Evolutionary conservation across 1,284 basidiomycete species (phyloP).

Genomic region (Cutaneotrichosporon dermatis): DNA sequence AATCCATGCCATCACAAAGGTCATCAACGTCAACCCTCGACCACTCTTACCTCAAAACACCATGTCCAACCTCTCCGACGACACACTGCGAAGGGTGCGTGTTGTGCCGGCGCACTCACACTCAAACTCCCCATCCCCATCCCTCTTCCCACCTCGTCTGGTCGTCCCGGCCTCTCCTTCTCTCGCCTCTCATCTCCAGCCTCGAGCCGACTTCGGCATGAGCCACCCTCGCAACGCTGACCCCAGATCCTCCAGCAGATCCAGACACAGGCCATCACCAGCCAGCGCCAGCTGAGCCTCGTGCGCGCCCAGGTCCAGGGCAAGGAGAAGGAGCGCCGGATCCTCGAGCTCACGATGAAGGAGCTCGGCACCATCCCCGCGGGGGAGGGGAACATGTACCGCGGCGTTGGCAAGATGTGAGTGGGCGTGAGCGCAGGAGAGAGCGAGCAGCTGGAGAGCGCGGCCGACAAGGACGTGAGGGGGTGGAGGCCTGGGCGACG

Average conservation of each 20-base stretch:
- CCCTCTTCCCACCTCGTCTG: too few species aligned
- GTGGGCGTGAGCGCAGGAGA: too few species aligned
- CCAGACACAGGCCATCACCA: conserved; percentile 74
- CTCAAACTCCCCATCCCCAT: too few species aligned
- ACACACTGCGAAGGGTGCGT: conserved; percentile 73
- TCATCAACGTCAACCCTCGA: too few species aligned
- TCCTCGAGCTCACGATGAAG: conserved; percentile 73
- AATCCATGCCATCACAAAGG: too few species aligned
- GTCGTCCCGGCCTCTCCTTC: too few species aligned
- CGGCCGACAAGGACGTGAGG: too few species aligned
- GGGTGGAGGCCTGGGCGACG: too few species aligned
- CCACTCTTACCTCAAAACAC: conserved; percentile 11
- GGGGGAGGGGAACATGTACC: conserved; percentile 68
- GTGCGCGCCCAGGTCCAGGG: conserved; percentile 66
- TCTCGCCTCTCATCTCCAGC: too few species aligned
- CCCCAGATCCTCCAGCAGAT: conserved; percentile 80
- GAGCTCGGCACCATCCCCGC: conserved; percentile 43
- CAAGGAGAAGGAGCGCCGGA: conserved; percentile 79
- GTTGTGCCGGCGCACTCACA: too few species aligned
- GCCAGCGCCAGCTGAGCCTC: conserved; percentile 67
- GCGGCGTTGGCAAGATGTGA: conserved; percentile 87
- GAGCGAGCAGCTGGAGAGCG: too few species aligned
- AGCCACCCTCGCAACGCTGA: conserved; percentile 5
- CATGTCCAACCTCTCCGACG: conserved; percentile 75
- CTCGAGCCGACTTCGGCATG: too few species aligned